Evolutionary conservation across 495 filamentous ascomycete genomes (phyloP), one percentile per base, ranked within the genome.

Genomic region (Podospora pseudopauciseta): DNA sequence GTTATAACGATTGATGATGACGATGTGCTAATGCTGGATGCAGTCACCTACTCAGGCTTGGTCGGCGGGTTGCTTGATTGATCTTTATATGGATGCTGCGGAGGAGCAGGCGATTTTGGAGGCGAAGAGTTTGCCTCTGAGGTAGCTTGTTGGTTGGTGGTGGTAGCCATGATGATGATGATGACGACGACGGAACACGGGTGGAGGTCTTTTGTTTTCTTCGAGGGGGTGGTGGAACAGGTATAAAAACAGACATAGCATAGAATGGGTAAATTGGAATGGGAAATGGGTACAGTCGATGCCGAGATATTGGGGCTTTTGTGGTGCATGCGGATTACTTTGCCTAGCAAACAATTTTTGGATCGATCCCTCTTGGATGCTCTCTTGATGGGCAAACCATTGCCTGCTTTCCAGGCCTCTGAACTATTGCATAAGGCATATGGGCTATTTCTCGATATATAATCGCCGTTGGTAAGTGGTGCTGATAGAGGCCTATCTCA

Each of bases 21-120:
- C 65, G 30, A 13, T 55, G 62, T 65, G 28, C 74, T 76, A 28
- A 60, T 64, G 1, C 23, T 23, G 1, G 23, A 23, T 23, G 23
- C 23, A 92, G 89, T 94, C 89, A 32, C 95, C 95, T 18, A 97
- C 94, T 2, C 95, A 99, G 75, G 90, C 94, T 11, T 99, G 95
- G 95, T 96, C 92, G 23, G 89, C 96, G 0, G 90, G 92, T 9
- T 98, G 95, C 75, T 79, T 98, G 71, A 91, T 99, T 72, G 95
- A 99, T 79, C 74, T 99, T 58, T 98, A 95, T 76, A 92, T 96
- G 78, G 95, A 99, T 77, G 93, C 93, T 54, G 86, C 80, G 6
- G 82, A 82, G 69, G 82, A 82, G 64, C 79, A 80, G 49, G 76
- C 70, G 44, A 76, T 70, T 64, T 28, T 76, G 49, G 73, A 77